Evolutionary conservation across 2,329 filamentous ascomycete species (phyloP).

Genomic region (Xylariales sp.): DNA sequence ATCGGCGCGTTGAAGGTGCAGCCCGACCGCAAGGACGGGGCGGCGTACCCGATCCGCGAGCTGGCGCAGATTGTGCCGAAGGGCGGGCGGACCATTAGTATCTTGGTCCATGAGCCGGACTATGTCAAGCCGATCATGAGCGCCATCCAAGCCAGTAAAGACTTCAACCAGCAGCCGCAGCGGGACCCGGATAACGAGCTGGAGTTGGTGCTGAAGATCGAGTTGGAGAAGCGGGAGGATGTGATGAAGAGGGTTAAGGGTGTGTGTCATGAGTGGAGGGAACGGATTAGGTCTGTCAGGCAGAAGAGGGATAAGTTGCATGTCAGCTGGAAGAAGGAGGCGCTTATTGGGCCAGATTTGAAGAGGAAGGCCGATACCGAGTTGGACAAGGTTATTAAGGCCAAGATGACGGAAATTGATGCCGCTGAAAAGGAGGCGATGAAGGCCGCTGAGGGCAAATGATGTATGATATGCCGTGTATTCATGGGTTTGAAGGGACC

Average conservation of each 20-base stretch:
- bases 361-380: slow-evolving; percentile 36
- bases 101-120: slow-evolving; percentile 33
- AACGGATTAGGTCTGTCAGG: slow-evolving; percentile 42
- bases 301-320: slow-evolving; percentile 44
- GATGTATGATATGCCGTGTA: background rate
- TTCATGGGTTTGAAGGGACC: background rate
- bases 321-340: slow-evolving; percentile 43
- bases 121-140: slow-evolving; percentile 52
- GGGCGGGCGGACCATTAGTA: slow-evolving; percentile 31
- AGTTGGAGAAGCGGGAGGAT: slow-evolving; percentile 47
- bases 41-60: slow-evolving; percentile 46
- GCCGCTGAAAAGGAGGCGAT: slow-evolving; percentile 44
- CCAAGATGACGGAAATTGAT: slow-evolving; percentile 44
- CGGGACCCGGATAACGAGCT: slow-evolving; percentile 53
- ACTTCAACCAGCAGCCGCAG: slow-evolving; percentile 60
- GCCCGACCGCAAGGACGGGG: slow-evolving; percentile 23
- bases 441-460: slow-evolving; percentile 25
- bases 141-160: slow-evolving; percentile 45
- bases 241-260: slow-evolving; percentile 39
- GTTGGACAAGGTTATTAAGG: slow-evolving; percentile 41
- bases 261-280: slow-evolving; percentile 45
- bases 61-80: slow-evolving; percentile 50
- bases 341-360: slow-evolving; percentile 38
- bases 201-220: slow-evolving; percentile 50
- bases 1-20: slow-evolving; percentile 42